phyloP scores from a whole-genome alignment of 257 asterid genomes.

The Dorcoceras hygrometricum region DNA sequence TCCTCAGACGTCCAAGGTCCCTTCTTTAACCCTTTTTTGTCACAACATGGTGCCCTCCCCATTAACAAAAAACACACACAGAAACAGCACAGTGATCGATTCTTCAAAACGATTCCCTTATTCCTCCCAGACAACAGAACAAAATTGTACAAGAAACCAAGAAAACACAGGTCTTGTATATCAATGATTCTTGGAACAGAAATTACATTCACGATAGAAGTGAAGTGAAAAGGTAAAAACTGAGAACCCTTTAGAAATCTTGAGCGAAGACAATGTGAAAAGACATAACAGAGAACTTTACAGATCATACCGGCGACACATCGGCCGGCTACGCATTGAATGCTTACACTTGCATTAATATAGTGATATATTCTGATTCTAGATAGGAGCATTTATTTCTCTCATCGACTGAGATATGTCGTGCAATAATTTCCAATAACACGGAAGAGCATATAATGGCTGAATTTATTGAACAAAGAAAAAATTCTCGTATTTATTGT shows the following conservation, averaged over 20 bases:
- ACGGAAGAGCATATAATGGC: conserved; percentile 52
- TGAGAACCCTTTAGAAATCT: conserved; percentile 5
- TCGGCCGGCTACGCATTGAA: conserved; percentile 56
- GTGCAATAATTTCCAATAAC: conserved; percentile 28
- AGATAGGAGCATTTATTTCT: not conserved
- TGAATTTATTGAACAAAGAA: conserved; percentile 31
- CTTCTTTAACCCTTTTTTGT: conserved; percentile 77
- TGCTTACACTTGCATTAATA: conserved; percentile 33
- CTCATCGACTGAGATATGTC: conserved; percentile 18
- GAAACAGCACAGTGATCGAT: conserved; percentile 9
- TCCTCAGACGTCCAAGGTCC: conserved; percentile 97
- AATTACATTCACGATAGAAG: not conserved
- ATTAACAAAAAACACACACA: conserved; percentile 33
- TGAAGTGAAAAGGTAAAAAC: conserved; percentile 22
- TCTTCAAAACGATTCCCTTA: not conserved
- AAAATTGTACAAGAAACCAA: conserved; percentile 13
- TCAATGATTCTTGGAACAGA: not conserved
- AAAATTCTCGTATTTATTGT: conserved; percentile 41
- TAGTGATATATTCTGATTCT: conserved; percentile 28
- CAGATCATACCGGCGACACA: conserved; percentile 39
- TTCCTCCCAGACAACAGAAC: not conserved
- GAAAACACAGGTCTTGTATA: conserved; percentile 3
- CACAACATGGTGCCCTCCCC: conserved; percentile 98
- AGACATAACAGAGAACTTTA: conserved; percentile 41
- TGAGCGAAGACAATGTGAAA: conserved; percentile 40